Conservation (phyloP, 352 stramenopile species). For the Pythium coloratum region DNA sequence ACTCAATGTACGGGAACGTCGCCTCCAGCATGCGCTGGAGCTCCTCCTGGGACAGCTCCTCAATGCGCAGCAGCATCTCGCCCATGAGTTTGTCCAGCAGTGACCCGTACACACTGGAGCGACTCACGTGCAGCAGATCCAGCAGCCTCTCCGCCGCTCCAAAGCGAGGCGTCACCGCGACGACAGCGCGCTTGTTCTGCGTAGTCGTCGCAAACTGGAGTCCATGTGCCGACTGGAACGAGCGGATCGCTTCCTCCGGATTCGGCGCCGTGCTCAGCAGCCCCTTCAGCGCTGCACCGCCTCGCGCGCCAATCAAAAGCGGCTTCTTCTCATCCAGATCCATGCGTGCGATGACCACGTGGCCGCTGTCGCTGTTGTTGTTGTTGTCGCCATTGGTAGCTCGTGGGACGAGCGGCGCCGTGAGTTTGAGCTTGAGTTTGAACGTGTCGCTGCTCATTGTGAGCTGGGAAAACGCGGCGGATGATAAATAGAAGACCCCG, state of each 20-base stretch:
- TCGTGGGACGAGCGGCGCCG: conserved; percentile 25
- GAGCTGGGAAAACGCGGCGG: background rate
- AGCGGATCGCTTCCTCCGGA: conserved; percentile 77
- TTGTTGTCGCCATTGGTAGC: conserved; percentile 15
- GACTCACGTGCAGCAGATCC: conserved; percentile 66
- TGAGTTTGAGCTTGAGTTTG: conserved; percentile 69
- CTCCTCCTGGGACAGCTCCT: conserved; percentile 66
- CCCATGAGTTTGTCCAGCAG: conserved; percentile 64
- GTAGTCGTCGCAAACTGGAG: conserved; percentile 45
- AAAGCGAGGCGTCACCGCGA: conserved; percentile 32
- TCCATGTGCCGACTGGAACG: conserved; percentile 71
- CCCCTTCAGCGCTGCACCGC: conserved; percentile 76
- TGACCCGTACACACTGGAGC: conserved; percentile 66
- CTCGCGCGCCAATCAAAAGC: conserved; percentile 68
- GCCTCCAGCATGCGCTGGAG: conserved; percentile 69
- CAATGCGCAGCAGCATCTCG: conserved; percentile 77
- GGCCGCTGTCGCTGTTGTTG: conserved; percentile 22
- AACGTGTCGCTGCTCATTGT: conserved; percentile 39
- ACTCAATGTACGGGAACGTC: conserved; percentile 89
- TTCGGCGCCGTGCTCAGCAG: conserved; percentile 82
- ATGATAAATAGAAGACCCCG: background rate
- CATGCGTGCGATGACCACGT: conserved; percentile 24
- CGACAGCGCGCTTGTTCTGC: conserved; percentile 15
- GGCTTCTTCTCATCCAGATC: conserved; percentile 32
- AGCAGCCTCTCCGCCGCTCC: conserved; percentile 70